Percentiles rank a stretch among this genome's conserved stretches.
Evolutionary conservation across 2,329 filamentous ascomycete species (phyloP).

Genomic region (Paecilomyces sp.): DNA sequence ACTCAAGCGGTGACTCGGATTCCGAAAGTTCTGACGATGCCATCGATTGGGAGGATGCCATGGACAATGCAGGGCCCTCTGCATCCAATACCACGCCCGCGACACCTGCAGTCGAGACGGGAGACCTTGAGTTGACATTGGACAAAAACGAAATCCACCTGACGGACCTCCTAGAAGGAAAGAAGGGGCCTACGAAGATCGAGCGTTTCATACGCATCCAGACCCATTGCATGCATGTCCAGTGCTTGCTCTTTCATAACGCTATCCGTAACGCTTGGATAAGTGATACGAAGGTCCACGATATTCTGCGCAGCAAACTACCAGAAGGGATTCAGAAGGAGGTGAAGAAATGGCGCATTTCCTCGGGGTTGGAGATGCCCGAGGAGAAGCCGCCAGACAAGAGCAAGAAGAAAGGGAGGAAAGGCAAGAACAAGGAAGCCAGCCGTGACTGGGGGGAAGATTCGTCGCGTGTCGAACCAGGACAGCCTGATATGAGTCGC

Average conservation of each 20-base stretch:
- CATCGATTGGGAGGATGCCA: conserved; percentile 54
- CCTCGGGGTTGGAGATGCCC: conserved; percentile 54
- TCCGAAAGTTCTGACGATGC: conserved; percentile 58
- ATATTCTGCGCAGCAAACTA: conserved; percentile 67
- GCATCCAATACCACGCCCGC: conserved; percentile 24
- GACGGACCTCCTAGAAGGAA: conserved; percentile 55
- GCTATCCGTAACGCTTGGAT: conserved; percentile 77
- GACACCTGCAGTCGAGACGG: conserved; percentile 45
- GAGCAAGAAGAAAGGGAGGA: conserved; percentile 33
- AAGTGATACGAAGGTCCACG: conserved; percentile 68
- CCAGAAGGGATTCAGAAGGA: conserved; percentile 62
- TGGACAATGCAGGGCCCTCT: conserved; percentile 30
- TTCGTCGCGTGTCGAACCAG: conserved; percentile 62
- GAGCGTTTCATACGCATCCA: conserved; percentile 70
- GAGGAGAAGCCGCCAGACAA: conserved; percentile 34
- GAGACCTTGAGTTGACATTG: conserved; percentile 69
- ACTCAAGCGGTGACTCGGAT: conserved; percentile 43
- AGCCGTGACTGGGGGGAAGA: conserved; percentile 64
- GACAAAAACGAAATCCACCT: conserved; percentile 47
- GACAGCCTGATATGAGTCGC: conserved; percentile 67
- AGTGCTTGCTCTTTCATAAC: conserved; percentile 84
- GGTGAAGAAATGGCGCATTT: conserved; percentile 63
- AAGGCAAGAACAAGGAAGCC: conserved; percentile 29
- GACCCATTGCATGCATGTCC: conserved; percentile 84
- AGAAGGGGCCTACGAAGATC: conserved; percentile 79